These are phyloP conservation scores for Aureobasidium sp. DNA, from an alignment of 2,329 filamentous ascomycete species.

Conservation along the genomic window DNA sequence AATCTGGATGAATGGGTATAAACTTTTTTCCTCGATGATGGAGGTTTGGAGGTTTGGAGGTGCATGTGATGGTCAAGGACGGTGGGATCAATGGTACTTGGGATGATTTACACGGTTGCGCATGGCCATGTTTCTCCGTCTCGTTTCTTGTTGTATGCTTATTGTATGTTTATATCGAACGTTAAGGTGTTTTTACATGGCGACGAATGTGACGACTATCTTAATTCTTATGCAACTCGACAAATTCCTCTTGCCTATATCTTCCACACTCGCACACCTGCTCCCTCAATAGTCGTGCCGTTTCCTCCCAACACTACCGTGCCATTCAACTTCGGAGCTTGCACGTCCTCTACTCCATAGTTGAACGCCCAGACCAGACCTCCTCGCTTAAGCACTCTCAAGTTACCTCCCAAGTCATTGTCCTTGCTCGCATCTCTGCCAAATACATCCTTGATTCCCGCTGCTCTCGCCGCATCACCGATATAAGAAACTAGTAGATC, in stretches of 20 bases:
- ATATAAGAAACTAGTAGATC: conserved; percentile 21
- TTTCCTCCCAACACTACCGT: conserved; percentile 18
- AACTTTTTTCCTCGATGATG: too few species aligned
- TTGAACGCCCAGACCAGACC: conserved; percentile 23
- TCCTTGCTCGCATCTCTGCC: conserved; percentile 17
- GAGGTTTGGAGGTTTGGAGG: too few species aligned
- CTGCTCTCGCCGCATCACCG: conserved; percentile 19
- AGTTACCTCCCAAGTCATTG: conserved; percentile 21
- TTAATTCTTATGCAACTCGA: too few species aligned
- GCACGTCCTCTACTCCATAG: conserved; percentile 21
- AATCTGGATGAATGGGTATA: too few species aligned
- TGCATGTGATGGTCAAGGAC: too few species aligned
- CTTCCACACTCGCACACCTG: conserved; percentile 21
- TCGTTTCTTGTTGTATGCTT: too few species aligned
- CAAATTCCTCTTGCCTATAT: not conserved
- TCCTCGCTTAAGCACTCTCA: conserved; percentile 20
- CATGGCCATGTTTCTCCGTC: too few species aligned
- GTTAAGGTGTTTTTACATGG: too few species aligned
- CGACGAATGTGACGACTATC: too few species aligned
- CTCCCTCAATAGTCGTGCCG: conserved; percentile 16
- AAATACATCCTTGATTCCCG: conserved; percentile 19
- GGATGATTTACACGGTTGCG: too few species aligned
- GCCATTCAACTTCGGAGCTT: conserved; percentile 16
- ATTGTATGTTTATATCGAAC: too few species aligned
- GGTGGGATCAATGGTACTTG: too few species aligned